These are phyloP conservation scores for Hyphopichia buzzinii DNA, from an alignment of 1,139 yeast genomes.

Conservation along the genomic window DNA sequence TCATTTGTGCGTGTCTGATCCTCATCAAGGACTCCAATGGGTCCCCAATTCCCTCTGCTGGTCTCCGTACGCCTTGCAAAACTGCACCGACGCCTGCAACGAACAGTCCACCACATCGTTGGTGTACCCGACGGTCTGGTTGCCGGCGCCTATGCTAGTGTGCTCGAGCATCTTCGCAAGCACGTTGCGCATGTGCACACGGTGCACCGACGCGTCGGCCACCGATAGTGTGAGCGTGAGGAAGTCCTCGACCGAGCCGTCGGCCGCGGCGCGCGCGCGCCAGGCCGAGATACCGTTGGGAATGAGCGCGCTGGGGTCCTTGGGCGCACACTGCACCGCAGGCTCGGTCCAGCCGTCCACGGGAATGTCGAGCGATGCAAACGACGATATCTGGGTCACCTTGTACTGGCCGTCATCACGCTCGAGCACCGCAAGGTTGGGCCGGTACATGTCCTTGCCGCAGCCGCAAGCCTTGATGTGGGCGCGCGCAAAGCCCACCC, in stretches of 20 bases:
- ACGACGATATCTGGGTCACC: conserved; percentile 30
- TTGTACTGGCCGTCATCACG: conserved; percentile 15
- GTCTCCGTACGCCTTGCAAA: conserved; percentile 13
- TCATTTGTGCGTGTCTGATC: too few relatives aligned
- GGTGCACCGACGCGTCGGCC: conserved; percentile 12
- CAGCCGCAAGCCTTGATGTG: conserved; percentile 48
- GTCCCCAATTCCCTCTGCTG: conserved; percentile 7
- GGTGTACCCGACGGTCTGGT: conserved; percentile 13
- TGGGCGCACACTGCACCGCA: conserved; percentile 16
- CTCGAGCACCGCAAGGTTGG: conserved; percentile 32
- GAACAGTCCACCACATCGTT: conserved; percentile 23
- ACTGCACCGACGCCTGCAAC: conserved; percentile 14
- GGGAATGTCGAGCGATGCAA: conserved; percentile 36
- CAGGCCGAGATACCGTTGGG: conserved; percentile 37
- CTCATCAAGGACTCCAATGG: background rate
- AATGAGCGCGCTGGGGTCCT: conserved; percentile 24
- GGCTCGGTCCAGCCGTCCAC: conserved; percentile 37
- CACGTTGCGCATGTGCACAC: conserved; percentile 12
- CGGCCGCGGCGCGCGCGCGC: conserved; percentile 12
- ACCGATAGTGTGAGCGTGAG: conserved; percentile 12
- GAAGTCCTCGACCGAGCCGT: conserved; percentile 8
- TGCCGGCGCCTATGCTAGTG: conserved; percentile 2
- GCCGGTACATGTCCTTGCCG: conserved; percentile 46
- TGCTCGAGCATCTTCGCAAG: conserved; percentile 7
- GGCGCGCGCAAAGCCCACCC: conserved; percentile 52